These are phyloP conservation scores for Prototheca wickerhamii DNA, from an alignment of 163 green algal species.

Conservation along the genomic window DNA sequence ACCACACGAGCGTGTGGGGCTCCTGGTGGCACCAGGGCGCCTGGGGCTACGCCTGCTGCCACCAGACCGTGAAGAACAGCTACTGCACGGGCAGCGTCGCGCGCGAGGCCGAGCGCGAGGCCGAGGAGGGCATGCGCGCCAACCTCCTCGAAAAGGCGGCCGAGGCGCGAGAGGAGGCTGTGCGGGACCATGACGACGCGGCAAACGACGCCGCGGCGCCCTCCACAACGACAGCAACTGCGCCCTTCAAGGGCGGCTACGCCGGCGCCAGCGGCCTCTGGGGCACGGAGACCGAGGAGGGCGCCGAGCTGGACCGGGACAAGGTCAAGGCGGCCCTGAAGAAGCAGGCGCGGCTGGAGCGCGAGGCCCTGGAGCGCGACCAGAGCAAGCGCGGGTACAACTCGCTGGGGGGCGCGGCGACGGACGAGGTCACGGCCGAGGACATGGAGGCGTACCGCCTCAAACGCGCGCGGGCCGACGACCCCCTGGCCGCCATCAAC, in stretches of 20 bases:
- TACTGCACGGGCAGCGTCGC: constrained; percentile 79
- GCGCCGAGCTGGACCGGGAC: constrained; percentile 57
- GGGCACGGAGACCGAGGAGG: constrained; percentile 24
- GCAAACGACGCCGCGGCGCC: constrained; percentile 8
- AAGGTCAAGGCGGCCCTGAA: constrained; percentile 59
- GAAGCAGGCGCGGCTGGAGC: constrained; percentile 14
- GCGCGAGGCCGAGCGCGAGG: neutral
- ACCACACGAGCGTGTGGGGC: constrained; percentile 95
- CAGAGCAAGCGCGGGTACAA: constrained; percentile 77
- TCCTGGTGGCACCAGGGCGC: constrained; percentile 80
- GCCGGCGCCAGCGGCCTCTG: constrained; percentile 32
- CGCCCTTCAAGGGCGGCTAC: constrained; percentile 15
- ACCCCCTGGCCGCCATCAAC: constrained; percentile 61
- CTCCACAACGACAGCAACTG: constrained; percentile 8
- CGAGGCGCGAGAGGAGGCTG: constrained; percentile 26
- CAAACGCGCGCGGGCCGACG: constrained; percentile 50
- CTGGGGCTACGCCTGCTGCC: constrained; percentile 97
- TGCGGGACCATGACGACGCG: neutral
- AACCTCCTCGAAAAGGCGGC: constrained; percentile 1
- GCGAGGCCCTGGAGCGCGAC: constrained; percentile 39
- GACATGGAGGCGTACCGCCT: constrained; percentile 95
- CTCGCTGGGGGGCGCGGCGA: constrained; percentile 19
- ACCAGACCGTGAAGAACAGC: constrained; percentile 69
- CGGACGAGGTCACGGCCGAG: constrained; percentile 26
- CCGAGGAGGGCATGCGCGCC: neutral